Evolutionary conservation across 1,284 basidiomycete genomes (phyloP), one percentile per base, ranked within the genome.

Genomic region (Golubevia sp.): DNA sequence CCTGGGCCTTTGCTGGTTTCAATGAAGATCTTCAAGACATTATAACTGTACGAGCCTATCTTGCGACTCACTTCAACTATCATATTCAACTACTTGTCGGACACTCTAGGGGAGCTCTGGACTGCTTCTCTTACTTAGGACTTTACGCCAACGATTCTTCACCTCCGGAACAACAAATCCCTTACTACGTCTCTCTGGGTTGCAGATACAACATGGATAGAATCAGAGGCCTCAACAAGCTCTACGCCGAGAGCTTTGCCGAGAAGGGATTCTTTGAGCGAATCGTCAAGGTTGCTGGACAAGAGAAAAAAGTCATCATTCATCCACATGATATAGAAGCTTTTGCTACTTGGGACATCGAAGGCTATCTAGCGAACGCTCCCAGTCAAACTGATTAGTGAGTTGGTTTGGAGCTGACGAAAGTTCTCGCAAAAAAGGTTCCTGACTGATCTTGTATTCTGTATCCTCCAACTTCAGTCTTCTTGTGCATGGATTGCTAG

Each of bases 11-110:
- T 49, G 69, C 65, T 5, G 59, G 58, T n/a, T 82, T 92, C 53
- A 75, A 80, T 1, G 86, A 88, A 52, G 91, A 91, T 70, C 68
- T 90, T 1, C 85, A 87, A 67, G 91, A 92, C 82, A 82, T 92
- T 27, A 81, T 86, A 59, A 86, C 86, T 1, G 90, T 91, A 7
- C 89, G 89, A n/a, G 85, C 86, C 38, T 88, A 89, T 74, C 86
- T 92, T 23, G 86, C 86, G 61, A 72, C 69, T 18, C 84, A 84
- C 27, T 88, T 88, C 67, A 90, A 90, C 2, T 92, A 92, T 76
- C 84, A 86, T 27, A 83, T 91, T 54, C 88, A 90, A 71, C 79
- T 90, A 61, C 73, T 92, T 51, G 86, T 92, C 6, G 90, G 89
- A 1, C 91, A 92, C 79, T 92, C 91, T 15, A 87, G 90, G 24